Base-by-base conservation (phyloP, 768 basidiomycete species). In the Dacryopinax spathularia region DNA sequence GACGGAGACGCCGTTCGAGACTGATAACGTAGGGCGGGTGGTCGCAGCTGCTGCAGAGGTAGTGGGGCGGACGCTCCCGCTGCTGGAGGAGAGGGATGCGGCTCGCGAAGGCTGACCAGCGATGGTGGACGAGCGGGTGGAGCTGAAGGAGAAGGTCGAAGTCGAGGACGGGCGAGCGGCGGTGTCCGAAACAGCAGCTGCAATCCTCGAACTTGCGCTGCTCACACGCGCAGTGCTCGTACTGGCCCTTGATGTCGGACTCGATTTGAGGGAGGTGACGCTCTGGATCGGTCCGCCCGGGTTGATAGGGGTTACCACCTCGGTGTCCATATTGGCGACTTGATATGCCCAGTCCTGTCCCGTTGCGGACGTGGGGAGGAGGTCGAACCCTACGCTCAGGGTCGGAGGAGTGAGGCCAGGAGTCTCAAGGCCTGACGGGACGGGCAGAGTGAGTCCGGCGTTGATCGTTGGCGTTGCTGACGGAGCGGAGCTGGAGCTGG, bases 331-430 rank as follows among this genome's bases (percentile, higher is more conserved):
- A 31, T 31, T 31, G 13, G 22, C 48, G 25, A 56, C 48, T 9
- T 31, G 25, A 29, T 56, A 56, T 29, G 5, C 29, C 48, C 48
- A 56, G 22, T 31, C 48, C 18, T 22, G 16, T 20, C 29, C 48
- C 29, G 48, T 29, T 7, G 13, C 25, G 15, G 12, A 20, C 13
- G 48, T 56, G 25, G 48, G 48, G 48, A 56, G 48, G 13, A 56
- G 48, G 48, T 56, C 48, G 48, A 56, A 56, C 48, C 48, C 48
- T 3, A 56, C 48, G 48, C 48, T 56, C 13, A 56, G 48, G 5
- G 48, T 56, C 5, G 48, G 48, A 13, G 48, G 48, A 22, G 4
- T 18, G 39, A 6, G 18, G 7, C 7, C 39, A 22, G 18, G 39
- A 22, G 7, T 7, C 4, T 41, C 39, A 22, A 41, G 18, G 7